A percentile compares a stretch with the other conserved stretches of the same genome.
These are phyloP conservation scores for Rhipidocladum racemiflorum DNA, from an alignment of 176 grass and related monocot species.

Conservation along the genomic window DNA sequence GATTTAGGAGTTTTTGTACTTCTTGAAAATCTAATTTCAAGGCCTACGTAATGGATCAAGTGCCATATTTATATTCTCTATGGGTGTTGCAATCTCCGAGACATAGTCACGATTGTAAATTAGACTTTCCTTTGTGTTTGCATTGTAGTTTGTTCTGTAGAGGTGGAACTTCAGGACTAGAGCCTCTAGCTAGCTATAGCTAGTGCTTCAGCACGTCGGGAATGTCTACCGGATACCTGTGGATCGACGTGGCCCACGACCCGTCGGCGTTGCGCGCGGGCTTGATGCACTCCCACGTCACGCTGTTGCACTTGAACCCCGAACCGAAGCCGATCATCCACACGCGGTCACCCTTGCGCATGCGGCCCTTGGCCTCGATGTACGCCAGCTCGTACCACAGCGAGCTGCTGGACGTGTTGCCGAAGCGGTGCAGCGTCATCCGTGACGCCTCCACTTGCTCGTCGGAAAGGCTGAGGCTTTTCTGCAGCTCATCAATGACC, in stretches of 20 bases:
- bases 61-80: too few relatives aligned
- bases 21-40: too few relatives aligned
- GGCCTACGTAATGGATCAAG: too few relatives aligned
- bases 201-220: too few relatives aligned
- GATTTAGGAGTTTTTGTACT: too few relatives aligned
- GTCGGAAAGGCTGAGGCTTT: slow-evolving; percentile 46
- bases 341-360: slow-evolving; percentile 56
- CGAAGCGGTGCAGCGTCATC: slow-evolving; percentile 81
- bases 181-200: too few relatives aligned
- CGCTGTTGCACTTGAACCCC: slow-evolving; percentile 97
- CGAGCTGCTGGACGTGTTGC: slow-evolving; percentile 91
- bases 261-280: not conserved
- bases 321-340: slow-evolving; percentile 92
- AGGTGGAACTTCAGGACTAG: too few relatives aligned
- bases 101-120: too few relatives aligned
- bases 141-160: too few relatives aligned
- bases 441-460: slow-evolving; percentile 70
- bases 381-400: slow-evolving; percentile 95
- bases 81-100: too few relatives aligned
- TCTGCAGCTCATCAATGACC: slow-evolving; percentile 81
- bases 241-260: not conserved
- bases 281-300: slow-evolving; percentile 56
- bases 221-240: not conserved
- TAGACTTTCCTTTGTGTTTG: too few relatives aligned
- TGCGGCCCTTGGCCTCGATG: slow-evolving; percentile 74